Evolutionary conservation across 495 filamentous ascomycete species (phyloP).

Genomic region (Aspergillus wentii): DNA sequence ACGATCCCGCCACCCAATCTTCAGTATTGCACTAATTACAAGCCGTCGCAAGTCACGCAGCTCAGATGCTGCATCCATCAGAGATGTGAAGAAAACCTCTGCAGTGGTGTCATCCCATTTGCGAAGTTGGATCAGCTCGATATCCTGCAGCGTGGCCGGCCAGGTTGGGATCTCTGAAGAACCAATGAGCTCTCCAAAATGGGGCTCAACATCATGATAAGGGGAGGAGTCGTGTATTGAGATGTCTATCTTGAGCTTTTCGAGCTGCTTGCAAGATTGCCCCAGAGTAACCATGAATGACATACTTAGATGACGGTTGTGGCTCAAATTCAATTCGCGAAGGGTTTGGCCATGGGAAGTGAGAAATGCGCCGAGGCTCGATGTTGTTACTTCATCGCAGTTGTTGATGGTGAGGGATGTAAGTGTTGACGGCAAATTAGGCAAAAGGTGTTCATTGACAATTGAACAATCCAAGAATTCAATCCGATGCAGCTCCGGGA

Average conservation of each 20-base stretch:
- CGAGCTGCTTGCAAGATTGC: conserved; percentile 59
- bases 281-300: conserved; percentile 61
- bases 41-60: conserved; percentile 62
- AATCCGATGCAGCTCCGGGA: conserved; percentile 58
- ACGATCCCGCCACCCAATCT: conserved; percentile 73
- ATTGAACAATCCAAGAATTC: conserved; percentile 63
- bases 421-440: conserved; percentile 57
- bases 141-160: conserved; percentile 60
- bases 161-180: conserved; percentile 62
- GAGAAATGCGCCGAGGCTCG: conserved; percentile 56
- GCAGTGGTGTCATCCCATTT: conserved; percentile 62
- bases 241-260: conserved; percentile 66
- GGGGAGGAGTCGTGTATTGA: conserved; percentile 56
- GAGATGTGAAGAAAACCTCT: conserved; percentile 68
- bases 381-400: conserved; percentile 61
- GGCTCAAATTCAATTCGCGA: conserved; percentile 59
- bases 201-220: conserved; percentile 65
- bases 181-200: conserved; percentile 58
- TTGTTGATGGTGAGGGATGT: conserved; percentile 65
- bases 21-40: conserved; percentile 64
- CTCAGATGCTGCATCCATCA: conserved; percentile 60
- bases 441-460: conserved; percentile 55
- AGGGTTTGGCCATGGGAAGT: conserved; percentile 56
- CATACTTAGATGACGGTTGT: conserved; percentile 73
- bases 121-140: conserved; percentile 71